phyloP scores from a whole-genome alignment of 1,139 yeast species.

The Suhomyces maxii region DNA sequence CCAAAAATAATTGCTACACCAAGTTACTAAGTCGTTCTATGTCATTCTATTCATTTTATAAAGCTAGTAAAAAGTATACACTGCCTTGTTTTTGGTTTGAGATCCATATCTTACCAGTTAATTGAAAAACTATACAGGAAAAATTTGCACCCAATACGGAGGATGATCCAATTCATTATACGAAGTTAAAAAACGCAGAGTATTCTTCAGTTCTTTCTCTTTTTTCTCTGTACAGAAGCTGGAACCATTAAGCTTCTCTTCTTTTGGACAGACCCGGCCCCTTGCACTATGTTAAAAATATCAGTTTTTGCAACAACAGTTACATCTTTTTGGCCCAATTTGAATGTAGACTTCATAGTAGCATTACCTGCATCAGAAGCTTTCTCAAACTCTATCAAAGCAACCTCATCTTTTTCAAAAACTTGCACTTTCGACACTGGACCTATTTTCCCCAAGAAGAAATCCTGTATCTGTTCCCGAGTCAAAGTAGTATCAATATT shows the following conservation, averaged over 20 bases:
- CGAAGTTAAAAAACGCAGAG: too few species aligned
- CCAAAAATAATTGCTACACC: too few species aligned
- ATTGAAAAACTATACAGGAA: too few species aligned
- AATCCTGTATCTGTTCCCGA: slow-evolving; percentile 37
- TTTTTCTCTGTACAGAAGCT: slow-evolving; percentile 16
- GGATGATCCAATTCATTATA: too few species aligned
- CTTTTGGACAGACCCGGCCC: background rate
- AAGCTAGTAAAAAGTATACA: too few species aligned
- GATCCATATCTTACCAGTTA: too few species aligned
- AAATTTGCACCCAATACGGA: background rate
- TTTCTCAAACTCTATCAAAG: slow-evolving; percentile 51
- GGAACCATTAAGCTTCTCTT: slow-evolving; percentile 19
- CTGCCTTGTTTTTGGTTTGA: too few species aligned
- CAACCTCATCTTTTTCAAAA: slow-evolving; percentile 51
- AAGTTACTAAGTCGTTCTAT: too few species aligned
- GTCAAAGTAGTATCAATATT: slow-evolving; percentile 51
- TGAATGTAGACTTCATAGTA: slow-evolving; percentile 42
- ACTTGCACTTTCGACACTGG: slow-evolving; percentile 43
- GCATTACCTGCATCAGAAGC: slow-evolving; percentile 59
- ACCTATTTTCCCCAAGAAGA: slow-evolving; percentile 35
- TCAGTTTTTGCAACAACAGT: slow-evolving; percentile 39
- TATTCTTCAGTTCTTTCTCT: slow-evolving; percentile 1
- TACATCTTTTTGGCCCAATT: slow-evolving; percentile 36
- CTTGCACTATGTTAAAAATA: slow-evolving; percentile 16
- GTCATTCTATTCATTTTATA: too few species aligned